Evolutionary conservation across 164 flowering plant species (phyloP), one percentile per base, ranked within the genome.

Genomic region (Houttuynia cordata): DNA sequence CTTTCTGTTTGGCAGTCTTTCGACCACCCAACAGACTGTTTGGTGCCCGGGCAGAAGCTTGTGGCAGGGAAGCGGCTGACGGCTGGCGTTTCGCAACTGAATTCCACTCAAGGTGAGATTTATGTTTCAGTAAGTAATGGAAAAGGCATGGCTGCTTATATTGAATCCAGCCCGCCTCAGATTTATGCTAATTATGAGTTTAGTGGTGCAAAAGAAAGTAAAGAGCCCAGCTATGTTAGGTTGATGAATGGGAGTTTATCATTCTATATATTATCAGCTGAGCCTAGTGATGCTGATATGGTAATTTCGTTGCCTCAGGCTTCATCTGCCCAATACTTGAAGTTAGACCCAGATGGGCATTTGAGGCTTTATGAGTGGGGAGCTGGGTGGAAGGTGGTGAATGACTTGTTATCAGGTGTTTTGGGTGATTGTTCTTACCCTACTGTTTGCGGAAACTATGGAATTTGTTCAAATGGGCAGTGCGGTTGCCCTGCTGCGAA

Each of bases 291-390:
- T n/a, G 15, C 51, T 13, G 51, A 40, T 0, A 0, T 3, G 1
- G 4, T 3, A 14, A 45, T 45, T 10, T 0, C 1, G 49, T 45
- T 45, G 8, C 49, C 49, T 45, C 13, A 7, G 15, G 3, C 49
- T 7, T 12, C 17, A 12, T 45, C 49, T 23, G 61, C 64, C 0
- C 75, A 71, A 18, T 67, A 56, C 57, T 49, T 77, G 72, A 77
- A 52, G 62, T 45, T 77, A 21, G 73, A 45, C 14, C 21, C 68
- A 18, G 72, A 77, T 54, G 75, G 80, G 62, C 77, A 76, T 71
- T 62, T 76, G 40, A 49, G 62, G 50, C 59, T 71, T 10, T 77
- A 62, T 51, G 64, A 65, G 20, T 71, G 74, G 75, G 25, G 20
- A 13, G 3, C 10, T 53, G 56, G 10, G 42, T 56, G 64, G 74